Conservation (phyloP, 2,329 filamentous ascomycete species). For the Botryotinia calthae region DNA sequence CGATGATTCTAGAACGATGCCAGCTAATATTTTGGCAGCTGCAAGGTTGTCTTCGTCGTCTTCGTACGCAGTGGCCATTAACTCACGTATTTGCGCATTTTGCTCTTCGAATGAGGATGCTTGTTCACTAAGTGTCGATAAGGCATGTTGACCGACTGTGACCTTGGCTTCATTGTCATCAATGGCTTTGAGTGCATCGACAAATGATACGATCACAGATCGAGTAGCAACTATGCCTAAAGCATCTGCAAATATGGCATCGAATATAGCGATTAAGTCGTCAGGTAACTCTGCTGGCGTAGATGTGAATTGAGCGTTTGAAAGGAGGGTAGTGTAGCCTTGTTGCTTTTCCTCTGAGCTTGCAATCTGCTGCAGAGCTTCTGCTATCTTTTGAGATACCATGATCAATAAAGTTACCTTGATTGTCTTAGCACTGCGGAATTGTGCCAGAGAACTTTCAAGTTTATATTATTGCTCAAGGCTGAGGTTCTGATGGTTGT, state of each 20-base stretch:
- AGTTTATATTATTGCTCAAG: slow-evolving; percentile 1
- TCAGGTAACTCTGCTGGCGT: slow-evolving; percentile 26
- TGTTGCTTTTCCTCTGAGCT: slow-evolving; percentile 44
- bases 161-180: slow-evolving; percentile 66
- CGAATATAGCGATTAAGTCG: slow-evolving; percentile 37
- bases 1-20: slow-evolving; percentile 79
- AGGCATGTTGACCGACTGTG: slow-evolving; percentile 70
- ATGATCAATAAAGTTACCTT: slow-evolving; percentile 24
- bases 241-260: slow-evolving; percentile 37
- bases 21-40: slow-evolving; percentile 75
- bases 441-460: neutral
- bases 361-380: slow-evolving; percentile 46
- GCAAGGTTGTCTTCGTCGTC: slow-evolving; percentile 73
- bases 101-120: slow-evolving; percentile 80
- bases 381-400: slow-evolving; percentile 42
- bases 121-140: slow-evolving; percentile 60
- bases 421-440: neutral
- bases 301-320: slow-evolving; percentile 39
- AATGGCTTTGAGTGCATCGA: slow-evolving; percentile 59
- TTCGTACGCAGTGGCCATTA: slow-evolving; percentile 82
- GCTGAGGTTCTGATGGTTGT: neutral
- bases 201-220: slow-evolving; percentile 50
- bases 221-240: slow-evolving; percentile 39
- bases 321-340: slow-evolving; percentile 48
- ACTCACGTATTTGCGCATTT: slow-evolving; percentile 72